Conservation (phyloP, 1,284 basidiomycete species). For the Trichosporon ovoides region DNA sequence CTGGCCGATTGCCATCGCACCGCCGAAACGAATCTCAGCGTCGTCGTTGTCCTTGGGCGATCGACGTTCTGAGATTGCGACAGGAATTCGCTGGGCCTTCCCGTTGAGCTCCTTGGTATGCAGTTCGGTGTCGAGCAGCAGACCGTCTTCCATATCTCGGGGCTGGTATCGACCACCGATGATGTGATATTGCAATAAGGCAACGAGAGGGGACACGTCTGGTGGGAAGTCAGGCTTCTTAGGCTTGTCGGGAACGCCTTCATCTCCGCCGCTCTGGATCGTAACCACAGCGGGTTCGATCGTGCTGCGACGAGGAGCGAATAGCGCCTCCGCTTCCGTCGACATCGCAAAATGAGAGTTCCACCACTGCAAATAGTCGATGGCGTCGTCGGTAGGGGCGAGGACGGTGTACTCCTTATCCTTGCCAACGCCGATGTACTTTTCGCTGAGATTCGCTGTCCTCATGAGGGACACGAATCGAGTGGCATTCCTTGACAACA, state of each 20-base stretch:
- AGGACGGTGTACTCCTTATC: slow-evolving; percentile 66
- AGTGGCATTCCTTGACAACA: slow-evolving; percentile 71
- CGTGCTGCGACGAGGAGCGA: not conserved
- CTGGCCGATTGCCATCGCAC: slow-evolving; percentile 71
- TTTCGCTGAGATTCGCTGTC: slow-evolving; percentile 65
- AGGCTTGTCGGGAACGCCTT: not conserved
- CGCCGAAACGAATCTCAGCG: slow-evolving; percentile 72
- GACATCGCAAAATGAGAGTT: not conserved
- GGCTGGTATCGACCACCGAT: slow-evolving; percentile 68
- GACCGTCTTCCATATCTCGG: slow-evolving; percentile 64
- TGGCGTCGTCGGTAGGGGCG: slow-evolving; percentile 81
- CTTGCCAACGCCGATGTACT: slow-evolving; percentile 61
- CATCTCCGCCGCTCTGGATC: not conserved
- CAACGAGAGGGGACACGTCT: slow-evolving; percentile 35
- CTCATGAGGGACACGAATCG: slow-evolving; percentile 83
- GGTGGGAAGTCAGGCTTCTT: not conserved
- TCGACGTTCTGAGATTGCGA: slow-evolving; percentile 56
- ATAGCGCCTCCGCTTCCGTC: not conserved
- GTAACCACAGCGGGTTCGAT: not conserved
- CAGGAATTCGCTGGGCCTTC: slow-evolving; percentile 64
- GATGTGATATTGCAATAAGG: slow-evolving; percentile 67
- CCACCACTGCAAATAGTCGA: slow-evolving; percentile 49
- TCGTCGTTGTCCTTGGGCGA: slow-evolving; percentile 43
- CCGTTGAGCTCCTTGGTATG: slow-evolving; percentile 62
- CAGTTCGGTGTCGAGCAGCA: slow-evolving; percentile 73